These are phyloP conservation scores for Podospora pseudopauciseta DNA, from an alignment of 495 filamentous ascomycete species.

Conservation along the genomic window DNA sequence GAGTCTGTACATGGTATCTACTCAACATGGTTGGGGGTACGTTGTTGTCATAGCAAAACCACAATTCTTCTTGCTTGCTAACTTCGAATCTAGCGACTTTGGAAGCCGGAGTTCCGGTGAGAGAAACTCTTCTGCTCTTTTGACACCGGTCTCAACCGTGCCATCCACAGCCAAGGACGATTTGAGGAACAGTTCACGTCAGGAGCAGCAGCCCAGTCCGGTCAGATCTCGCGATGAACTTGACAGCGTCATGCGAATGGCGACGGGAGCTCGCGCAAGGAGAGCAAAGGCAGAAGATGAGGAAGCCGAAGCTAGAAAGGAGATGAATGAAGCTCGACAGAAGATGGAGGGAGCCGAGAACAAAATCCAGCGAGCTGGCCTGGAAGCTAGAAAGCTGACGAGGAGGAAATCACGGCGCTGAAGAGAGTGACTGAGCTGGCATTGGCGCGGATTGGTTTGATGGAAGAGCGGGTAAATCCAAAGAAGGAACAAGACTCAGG, in stretches of 20 bases:
- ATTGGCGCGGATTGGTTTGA: neutral
- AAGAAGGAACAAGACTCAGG: neutral
- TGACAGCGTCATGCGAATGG: too few relatives aligned
- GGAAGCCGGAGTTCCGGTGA: neutral
- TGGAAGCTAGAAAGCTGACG: neutral
- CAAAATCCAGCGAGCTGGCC: neutral
- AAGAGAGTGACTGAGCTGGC: neutral
- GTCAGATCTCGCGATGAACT: neutral
- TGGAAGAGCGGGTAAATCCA: neutral
- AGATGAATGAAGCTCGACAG: too few relatives aligned
- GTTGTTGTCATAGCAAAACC: neutral
- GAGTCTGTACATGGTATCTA: neutral
- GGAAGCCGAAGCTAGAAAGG: too few relatives aligned
- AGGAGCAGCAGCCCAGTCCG: neutral
- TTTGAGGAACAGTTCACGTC: neutral
- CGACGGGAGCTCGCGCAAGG: neutral
- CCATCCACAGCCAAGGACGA: neutral
- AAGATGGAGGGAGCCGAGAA: neutral
- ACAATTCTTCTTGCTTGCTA: neutral
- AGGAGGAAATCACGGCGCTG: neutral
- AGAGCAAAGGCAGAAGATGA: neutral
- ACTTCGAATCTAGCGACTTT: neutral
- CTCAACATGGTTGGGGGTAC: neutral
- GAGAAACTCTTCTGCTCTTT: neutral
- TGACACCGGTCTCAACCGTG: neutral